phyloP scores from a whole-genome alignment of 2,329 filamentous ascomycete genomes.

The Neofusicoccum sp. region DNA sequence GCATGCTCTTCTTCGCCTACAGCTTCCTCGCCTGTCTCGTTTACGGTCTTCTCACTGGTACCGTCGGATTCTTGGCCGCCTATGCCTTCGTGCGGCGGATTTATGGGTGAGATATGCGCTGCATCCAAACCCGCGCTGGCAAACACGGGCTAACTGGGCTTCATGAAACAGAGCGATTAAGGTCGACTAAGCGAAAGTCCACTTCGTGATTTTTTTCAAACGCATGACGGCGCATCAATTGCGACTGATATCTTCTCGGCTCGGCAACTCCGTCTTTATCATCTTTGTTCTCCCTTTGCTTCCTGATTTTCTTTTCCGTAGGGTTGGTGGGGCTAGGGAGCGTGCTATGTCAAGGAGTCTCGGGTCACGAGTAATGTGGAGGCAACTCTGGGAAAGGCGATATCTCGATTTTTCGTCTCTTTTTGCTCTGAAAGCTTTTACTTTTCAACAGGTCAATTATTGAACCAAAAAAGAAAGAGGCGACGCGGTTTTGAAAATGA shows the following conservation, averaged over 20 bases:
- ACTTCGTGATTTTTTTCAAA: neutral
- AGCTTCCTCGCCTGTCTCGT: slow-evolving; percentile 77
- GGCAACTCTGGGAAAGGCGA: neutral
- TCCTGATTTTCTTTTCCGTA: neutral
- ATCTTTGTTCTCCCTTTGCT: neutral
- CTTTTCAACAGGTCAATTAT: neutral
- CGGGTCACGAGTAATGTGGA: slow-evolving; percentile 7
- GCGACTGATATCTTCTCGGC: too few relatives aligned
- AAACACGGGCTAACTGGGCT: neutral
- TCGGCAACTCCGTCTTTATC: too few relatives aligned
- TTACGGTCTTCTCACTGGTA: slow-evolving; percentile 78
- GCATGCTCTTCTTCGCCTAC: slow-evolving; percentile 81
- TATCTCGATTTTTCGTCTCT: neutral
- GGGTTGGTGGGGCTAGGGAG: neutral
- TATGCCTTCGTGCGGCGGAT: slow-evolving; percentile 83
- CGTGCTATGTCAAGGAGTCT: neutral
- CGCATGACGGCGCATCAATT: neutral
- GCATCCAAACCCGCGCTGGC: neutral
- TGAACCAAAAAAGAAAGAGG: neutral
- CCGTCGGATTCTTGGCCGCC: slow-evolving; percentile 78
- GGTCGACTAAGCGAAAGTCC: slow-evolving; percentile 4
- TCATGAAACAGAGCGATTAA: slow-evolving; percentile 17
- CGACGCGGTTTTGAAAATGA: neutral
- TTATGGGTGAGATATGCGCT: slow-evolving; percentile 64
- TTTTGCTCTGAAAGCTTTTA: neutral